Base-by-base conservation (phyloP, 768 basidiomycete species). In the Boletus pseudo-olivaceus region DNA sequence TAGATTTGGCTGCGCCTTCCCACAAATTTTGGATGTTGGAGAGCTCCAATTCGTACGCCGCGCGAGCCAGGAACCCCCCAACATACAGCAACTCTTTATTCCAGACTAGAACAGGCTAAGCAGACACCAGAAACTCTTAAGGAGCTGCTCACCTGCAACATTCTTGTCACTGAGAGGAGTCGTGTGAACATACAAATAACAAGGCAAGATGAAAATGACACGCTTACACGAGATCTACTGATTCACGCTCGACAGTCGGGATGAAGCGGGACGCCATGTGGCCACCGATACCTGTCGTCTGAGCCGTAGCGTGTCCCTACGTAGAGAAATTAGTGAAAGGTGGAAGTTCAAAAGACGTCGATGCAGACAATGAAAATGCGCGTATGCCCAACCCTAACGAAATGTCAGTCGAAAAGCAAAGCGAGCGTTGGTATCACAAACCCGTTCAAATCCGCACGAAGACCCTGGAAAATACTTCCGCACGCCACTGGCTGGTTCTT, bases 361-460 rank as follows among this genome's bases (percentile, higher is more conserved):
- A 47, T 7, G 6, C 46, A 34, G 6, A 48, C 47, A n/a, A 60
- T 60, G 35, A 62, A 62, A 9, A 62, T 42, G 6, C 52, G 55
- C 12, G 60, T 47, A 30, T 61, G 55, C 29, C 40, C 44, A 35
- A 45, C 51, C 41, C 60, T 61, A 32, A 32, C 4, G 3, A 8
- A 51, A 27, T 12, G n/a, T 58, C 32, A 58, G 40, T 51, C 26
- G 23, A 33, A 5, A 42, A 12, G 9, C 26, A 38, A 29, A 20
- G 8, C 26, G 15, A 43, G 8, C 6, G 5, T 15, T 23, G 19
- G n/a, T 19, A 30, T 30, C 10, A 62, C 82, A 34, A 65, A 87
- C 87, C 89, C 89, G 41, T 91, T 88, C 40, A 95, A 73, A 68
- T 95, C 90, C 7, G 93, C 92, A 40, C 90, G 81, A 10, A 98